Evolutionary conservation across 108 stramenopile genomes (phyloP).

Genomic region (Seminavis robusta): DNA sequence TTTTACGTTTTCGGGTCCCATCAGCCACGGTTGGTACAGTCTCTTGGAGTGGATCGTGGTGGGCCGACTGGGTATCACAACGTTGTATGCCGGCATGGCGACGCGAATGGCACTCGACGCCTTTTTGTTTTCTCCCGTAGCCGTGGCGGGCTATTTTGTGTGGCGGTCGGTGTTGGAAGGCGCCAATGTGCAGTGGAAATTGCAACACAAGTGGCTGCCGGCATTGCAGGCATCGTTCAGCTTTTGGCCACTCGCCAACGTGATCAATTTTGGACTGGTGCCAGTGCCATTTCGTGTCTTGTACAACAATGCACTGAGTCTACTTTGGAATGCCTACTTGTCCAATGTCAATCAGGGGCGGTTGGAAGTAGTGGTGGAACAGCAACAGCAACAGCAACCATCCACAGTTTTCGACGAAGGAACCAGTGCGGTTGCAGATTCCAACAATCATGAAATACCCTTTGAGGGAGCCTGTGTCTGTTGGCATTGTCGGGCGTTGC

Average conservation of each 20-base stretch:
- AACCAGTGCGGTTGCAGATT: no score
- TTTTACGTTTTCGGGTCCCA: slow-evolving; percentile 14
- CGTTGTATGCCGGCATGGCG: no score
- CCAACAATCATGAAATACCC: no score
- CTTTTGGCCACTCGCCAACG: slow-evolving; percentile 25
- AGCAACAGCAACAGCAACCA: no score
- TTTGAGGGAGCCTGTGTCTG: no score
- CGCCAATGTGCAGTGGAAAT: slow-evolving; percentile 9
- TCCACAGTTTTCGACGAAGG: no score
- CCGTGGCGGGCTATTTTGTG: slow-evolving; percentile 20
- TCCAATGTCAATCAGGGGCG: slow-evolving; percentile 26
- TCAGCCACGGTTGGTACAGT: slow-evolving; percentile 19
- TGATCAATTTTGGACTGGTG: slow-evolving; percentile 15
- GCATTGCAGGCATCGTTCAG: slow-evolving; percentile 17
- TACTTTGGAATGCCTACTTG: slow-evolving; percentile 21
- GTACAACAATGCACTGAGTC: slow-evolving; percentile 16
- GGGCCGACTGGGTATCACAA: no score
- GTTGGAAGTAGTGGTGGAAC: no score
- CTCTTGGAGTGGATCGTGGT: no score
- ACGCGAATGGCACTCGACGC: no score
- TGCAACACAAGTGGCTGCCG: slow-evolving; percentile 3
- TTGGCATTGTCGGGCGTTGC: no score
- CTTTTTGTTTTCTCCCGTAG: no score
- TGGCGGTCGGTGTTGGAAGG: slow-evolving; percentile 17
- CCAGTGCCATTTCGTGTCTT: slow-evolving; percentile 21